These are phyloP conservation scores for Ascochyta rabiei DNA, from an alignment of 2,329 filamentous ascomycete genomes.

Conservation along the genomic window DNA sequence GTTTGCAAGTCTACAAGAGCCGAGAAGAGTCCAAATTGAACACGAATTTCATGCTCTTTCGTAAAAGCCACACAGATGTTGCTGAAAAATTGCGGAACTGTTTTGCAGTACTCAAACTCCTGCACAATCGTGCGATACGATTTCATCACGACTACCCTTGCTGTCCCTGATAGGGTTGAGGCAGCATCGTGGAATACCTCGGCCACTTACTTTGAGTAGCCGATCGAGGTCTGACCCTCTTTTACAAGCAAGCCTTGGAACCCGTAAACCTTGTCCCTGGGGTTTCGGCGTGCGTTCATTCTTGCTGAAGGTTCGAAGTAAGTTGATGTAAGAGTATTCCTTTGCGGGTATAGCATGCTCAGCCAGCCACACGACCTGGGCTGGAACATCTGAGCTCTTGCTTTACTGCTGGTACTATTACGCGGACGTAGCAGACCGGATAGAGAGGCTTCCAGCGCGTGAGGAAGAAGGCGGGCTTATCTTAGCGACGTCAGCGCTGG, in stretches of 20 bases:
- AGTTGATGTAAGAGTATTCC: not conserved
- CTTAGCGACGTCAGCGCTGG: slow-evolving; percentile 21
- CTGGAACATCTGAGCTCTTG: not conserved
- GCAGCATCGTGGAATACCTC: not conserved
- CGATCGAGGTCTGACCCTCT: not conserved
- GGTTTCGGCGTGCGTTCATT: not conserved
- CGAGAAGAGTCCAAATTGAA: too few species aligned
- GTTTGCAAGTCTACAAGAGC: too few species aligned
- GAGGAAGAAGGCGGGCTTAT: slow-evolving; percentile 21
- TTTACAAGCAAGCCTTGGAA: not conserved
- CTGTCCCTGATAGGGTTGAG: too few species aligned
- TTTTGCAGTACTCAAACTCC: too few species aligned
- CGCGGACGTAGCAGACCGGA: slow-evolving; percentile 5
- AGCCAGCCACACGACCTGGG: not conserved
- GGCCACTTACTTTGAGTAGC: not conserved
- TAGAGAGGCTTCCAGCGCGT: slow-evolving; percentile 14
- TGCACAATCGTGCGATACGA: too few species aligned
- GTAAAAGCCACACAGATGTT: too few species aligned
- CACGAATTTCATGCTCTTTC: too few species aligned
- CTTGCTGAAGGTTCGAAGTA: not conserved
- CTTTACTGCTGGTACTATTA: slow-evolving; percentile 21
- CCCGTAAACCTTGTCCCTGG: not conserved
- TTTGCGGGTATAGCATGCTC: not conserved
- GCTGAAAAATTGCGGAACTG: too few species aligned
- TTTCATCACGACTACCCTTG: too few species aligned